Evolutionary conservation across 2,329 filamentous ascomycete species (phyloP), one percentile per base, ranked within the genome.

Genomic region (Xenoacremonium recifei): DNA sequence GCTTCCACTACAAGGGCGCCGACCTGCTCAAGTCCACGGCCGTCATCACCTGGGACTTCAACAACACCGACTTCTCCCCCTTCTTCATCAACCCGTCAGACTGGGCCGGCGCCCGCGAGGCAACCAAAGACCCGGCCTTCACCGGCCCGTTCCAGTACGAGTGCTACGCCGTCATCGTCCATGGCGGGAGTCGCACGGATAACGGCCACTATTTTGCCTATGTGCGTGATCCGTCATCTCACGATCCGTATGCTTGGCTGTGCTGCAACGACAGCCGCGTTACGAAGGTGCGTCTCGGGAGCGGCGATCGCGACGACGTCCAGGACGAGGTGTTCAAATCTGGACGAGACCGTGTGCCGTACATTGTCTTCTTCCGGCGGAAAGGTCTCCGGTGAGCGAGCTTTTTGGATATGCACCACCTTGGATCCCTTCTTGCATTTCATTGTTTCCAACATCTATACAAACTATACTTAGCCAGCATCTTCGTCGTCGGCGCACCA

Each of bases 191-290:
- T 1, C 81, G 75, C 1, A 72, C 87, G 39, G 78, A 80, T 27
- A 80, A 79, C 37, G 91, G 91, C 0, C 91, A 96, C 65, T 96
- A 96, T 63, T 84, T 85, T 39, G 77, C 83, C 4, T 82, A 86
- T 44, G 79, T 87, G 47, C 78, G 79, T 33, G 80, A 85, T 54
- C 71, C 75, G 27, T 71, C 70, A 27, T 64, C 64, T 12, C 60
- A 64, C 27, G 64, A 72, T 43, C 65, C 64, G 5, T 65, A 64
- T 23, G 64, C 62, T 17, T 81, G 78, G 78, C 67, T 69, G 46
- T 55, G 63, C 45, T 76, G 72, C 54, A 71, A 79, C 45, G 78
- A 82, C 49, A 53, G 55, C 13, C 43, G 45, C 2, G 66, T 76
- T 5, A 63, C 55, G 10, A 62, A 63, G 38, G 63, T 73, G n/a